These are phyloP conservation scores for Inga oerstediana DNA, from an alignment of 306 rosid species.

Conservation along the genomic window DNA sequence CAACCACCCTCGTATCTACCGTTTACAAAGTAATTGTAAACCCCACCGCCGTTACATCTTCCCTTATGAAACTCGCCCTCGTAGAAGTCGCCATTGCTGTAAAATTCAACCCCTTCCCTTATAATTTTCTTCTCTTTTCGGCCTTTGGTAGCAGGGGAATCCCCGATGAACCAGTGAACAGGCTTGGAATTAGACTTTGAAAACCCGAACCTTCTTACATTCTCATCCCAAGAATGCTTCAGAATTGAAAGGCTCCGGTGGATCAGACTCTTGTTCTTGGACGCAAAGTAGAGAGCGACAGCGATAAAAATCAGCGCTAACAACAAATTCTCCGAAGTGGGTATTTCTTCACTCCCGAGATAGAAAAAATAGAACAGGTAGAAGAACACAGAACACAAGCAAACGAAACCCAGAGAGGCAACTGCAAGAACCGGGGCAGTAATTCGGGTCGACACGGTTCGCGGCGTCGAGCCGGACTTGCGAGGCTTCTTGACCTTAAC, in stretches of 20 bases:
- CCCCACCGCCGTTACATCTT: constrained; percentile 87
- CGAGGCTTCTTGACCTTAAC: constrained; percentile 38
- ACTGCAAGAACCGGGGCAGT: constrained; percentile 40
- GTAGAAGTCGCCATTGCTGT: constrained; percentile 95
- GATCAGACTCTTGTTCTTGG: constrained; percentile 67
- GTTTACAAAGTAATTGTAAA: constrained; percentile 82
- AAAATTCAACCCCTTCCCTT: constrained; percentile 90
- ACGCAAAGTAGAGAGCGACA: constrained; percentile 68
- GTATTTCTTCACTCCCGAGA: constrained; percentile 52
- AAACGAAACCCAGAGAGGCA: constrained; percentile 42
- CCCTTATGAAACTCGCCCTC: constrained; percentile 96
- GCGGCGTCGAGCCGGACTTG: constrained; percentile 38
- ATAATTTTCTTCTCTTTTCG: constrained; percentile 42
- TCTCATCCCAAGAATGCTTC: constrained; percentile 68
- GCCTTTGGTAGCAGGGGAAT: constrained; percentile 31
- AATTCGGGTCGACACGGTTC: constrained; percentile 50
- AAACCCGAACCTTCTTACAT: constrained; percentile 50
- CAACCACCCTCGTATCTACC: constrained; percentile 96
- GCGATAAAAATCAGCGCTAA: constrained; percentile 79
- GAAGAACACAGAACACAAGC: constrained; percentile 43
- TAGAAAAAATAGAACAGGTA: constrained; percentile 57
- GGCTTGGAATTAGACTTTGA: constrained; percentile 52
- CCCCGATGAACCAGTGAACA: constrained; percentile 94
- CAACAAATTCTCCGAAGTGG: constrained; percentile 78
- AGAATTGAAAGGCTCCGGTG: constrained; percentile 46